Evolutionary conservation across 345 rosid species (phyloP).

Genomic region (Boechera stricta): DNA sequence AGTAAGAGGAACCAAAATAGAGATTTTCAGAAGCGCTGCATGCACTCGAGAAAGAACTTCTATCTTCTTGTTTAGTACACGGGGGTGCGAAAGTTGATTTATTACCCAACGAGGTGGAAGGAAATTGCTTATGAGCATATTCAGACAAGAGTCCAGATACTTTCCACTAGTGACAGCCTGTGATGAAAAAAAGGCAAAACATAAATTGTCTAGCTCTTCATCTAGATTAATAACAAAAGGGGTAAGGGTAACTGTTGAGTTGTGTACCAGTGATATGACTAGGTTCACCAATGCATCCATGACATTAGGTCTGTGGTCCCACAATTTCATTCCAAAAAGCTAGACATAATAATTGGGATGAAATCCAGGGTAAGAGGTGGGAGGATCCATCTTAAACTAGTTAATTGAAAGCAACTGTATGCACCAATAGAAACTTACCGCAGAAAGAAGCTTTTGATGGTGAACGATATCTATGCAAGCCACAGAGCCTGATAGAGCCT

Average conservation of each 20-base stretch:
- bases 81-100: slow-evolving; percentile 46
- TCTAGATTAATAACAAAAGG: not conserved
- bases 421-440: slow-evolving; percentile 53
- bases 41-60: slow-evolving; percentile 81
- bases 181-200: slow-evolving; percentile 18
- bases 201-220: not conserved
- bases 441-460: slow-evolving; percentile 67
- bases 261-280: slow-evolving; percentile 64
- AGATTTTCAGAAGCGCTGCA: slow-evolving; percentile 61
- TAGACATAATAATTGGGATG: slow-evolving; percentile 36
- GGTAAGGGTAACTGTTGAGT: slow-evolving; percentile 18
- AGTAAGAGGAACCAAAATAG: slow-evolving; percentile 74
- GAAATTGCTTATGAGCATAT: slow-evolving; percentile 73
- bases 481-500: slow-evolving; percentile 71
- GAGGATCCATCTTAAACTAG: slow-evolving; percentile 9
- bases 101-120: slow-evolving; percentile 56
- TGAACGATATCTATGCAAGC: slow-evolving; percentile 61
- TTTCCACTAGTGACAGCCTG: slow-evolving; percentile 83
- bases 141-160: slow-evolving; percentile 64
- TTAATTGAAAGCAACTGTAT: not conserved
- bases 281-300: slow-evolving; percentile 76
- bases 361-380: slow-evolving; percentile 18
- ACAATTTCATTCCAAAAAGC: slow-evolving; percentile 80
- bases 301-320: slow-evolving; percentile 68
- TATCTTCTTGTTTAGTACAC: slow-evolving; percentile 54